Percentiles rank a stretch among this genome's conserved stretches.
Evolutionary conservation across 1,139 yeast genomes (phyloP).

Genomic region (Tardiomyces depauwii): DNA sequence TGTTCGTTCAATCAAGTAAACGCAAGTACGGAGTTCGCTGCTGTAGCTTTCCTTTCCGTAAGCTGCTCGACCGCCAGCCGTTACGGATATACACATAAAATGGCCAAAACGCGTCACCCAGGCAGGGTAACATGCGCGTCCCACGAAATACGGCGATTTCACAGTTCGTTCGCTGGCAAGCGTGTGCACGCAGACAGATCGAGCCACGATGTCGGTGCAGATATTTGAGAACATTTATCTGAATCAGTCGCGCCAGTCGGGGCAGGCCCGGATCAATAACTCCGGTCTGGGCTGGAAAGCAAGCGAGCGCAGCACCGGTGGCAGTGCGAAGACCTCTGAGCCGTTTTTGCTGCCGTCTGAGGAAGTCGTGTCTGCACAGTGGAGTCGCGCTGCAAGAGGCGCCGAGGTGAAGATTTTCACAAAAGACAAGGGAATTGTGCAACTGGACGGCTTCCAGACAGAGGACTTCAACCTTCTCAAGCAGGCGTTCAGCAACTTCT

Average conservation of each 20-base stretch:
- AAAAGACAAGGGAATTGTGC: constrained; percentile 74
- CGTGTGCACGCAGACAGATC: no score
- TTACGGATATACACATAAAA: no score
- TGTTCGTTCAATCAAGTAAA: no score
- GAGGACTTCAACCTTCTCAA: constrained; percentile 73
- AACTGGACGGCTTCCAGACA: constrained; percentile 83
- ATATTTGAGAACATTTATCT: constrained; percentile 72
- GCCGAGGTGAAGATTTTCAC: constrained; percentile 84
- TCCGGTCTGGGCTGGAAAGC: constrained; percentile 98
- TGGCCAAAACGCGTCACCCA: no score
- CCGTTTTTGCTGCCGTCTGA: constrained; percentile 83
- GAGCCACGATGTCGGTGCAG: constrained; percentile 28
- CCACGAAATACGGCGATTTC: no score
- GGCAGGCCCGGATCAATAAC: constrained; percentile 89
- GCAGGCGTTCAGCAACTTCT: constrained; percentile 72
- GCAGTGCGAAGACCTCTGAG: constrained; percentile 39
- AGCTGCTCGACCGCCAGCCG: no score
- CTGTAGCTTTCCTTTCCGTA: no score
- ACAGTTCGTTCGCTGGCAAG: no score
- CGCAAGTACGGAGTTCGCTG: no score
- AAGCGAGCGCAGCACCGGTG: constrained; percentile 34
- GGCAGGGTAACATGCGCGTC: no score
- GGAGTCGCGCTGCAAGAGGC: constrained; percentile 94
- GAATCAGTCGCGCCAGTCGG: constrained; percentile 74
- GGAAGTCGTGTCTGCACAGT: constrained; percentile 65